Percentiles rank a stretch among this genome's conserved stretches.
Evolutionary conservation across 306 rosid species (phyloP).

Genomic region (Cucurbita maxima): DNA sequence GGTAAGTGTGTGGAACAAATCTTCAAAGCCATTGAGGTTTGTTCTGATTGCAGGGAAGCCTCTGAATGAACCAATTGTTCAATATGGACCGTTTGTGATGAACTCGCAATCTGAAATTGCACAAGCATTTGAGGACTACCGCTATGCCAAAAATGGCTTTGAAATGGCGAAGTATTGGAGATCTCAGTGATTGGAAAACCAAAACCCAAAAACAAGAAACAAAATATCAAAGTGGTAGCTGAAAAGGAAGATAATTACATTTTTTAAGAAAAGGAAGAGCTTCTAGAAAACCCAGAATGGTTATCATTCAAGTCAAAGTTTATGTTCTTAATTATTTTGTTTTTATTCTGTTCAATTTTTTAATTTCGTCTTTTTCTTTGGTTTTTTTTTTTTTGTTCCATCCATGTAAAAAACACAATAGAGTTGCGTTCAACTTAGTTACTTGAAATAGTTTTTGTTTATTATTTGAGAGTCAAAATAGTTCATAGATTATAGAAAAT

Average conservation of each 20-base stretch:
- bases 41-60: conserved; percentile 70
- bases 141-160: conserved; percentile 50
- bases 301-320: conserved; percentile 8
- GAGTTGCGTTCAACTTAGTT: too few species aligned
- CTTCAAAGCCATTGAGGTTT: conserved; percentile 54
- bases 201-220: not conserved
- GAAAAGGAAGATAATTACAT: conserved; percentile 21
- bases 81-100: conserved; percentile 93
- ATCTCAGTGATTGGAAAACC: conserved; percentile 25
- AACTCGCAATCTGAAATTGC: conserved; percentile 77
- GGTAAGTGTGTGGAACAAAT: conserved; percentile 59
- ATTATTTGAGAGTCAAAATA: too few species aligned
- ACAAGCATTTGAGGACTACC: conserved; percentile 65
- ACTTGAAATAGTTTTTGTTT: too few species aligned
- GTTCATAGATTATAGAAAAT: too few species aligned
- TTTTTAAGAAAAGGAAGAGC: conserved; percentile 17
- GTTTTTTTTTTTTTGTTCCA: too few species aligned
- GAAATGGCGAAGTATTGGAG: conserved; percentile 68
- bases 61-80: conserved; percentile 66
- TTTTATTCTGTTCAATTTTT: not conserved
- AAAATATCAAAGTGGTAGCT: conserved; percentile 22
- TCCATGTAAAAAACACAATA: too few species aligned
- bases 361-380: too few species aligned
- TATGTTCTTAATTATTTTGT: not conserved
- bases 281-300: conserved; percentile 44